Conservation (phyloP, 225 moss, liverwort and hornwort species). For the Neckera pumila region DNA sequence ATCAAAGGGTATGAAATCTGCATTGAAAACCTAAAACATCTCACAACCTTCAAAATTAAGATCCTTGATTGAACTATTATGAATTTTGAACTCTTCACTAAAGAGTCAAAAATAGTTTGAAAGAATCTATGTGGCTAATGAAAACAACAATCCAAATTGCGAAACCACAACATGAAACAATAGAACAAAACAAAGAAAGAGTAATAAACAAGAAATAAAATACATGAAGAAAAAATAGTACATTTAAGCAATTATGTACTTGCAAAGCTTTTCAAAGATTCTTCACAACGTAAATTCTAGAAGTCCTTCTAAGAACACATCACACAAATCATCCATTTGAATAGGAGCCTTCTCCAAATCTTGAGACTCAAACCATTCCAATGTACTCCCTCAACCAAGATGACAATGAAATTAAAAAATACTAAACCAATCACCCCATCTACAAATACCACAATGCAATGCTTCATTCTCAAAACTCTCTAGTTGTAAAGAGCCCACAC, state of each 20-base stretch:
- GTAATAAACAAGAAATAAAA: not conserved
- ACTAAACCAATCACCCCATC: accelerated
- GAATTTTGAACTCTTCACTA: not conserved
- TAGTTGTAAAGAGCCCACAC: not conserved
- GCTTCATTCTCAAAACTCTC: not conserved
- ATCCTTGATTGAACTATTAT: accelerated
- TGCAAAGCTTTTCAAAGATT: not conserved
- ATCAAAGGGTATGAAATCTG: accelerated
- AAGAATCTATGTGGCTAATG: accelerated
- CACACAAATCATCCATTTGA: not conserved
- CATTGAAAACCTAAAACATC: not conserved
- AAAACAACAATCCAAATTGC: not conserved
- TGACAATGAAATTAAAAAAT: not conserved
- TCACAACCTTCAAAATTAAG: not conserved
- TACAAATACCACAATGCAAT: no score
- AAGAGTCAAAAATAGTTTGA: not conserved
- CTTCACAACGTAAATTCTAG: not conserved
- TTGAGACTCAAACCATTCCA: not conserved
- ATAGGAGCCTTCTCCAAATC: not conserved
- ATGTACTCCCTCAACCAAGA: not conserved
- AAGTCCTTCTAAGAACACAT: not conserved
- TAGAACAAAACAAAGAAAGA: accelerated
- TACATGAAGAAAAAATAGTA: not conserved
- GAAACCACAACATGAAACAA: not conserved
- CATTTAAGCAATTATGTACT: not conserved